Percentiles rank a stretch among this genome's conserved stretches.
Conservation (phyloP, 2,329 filamentous ascomycete genomes). For the Xylariaceae sp. region DNA sequence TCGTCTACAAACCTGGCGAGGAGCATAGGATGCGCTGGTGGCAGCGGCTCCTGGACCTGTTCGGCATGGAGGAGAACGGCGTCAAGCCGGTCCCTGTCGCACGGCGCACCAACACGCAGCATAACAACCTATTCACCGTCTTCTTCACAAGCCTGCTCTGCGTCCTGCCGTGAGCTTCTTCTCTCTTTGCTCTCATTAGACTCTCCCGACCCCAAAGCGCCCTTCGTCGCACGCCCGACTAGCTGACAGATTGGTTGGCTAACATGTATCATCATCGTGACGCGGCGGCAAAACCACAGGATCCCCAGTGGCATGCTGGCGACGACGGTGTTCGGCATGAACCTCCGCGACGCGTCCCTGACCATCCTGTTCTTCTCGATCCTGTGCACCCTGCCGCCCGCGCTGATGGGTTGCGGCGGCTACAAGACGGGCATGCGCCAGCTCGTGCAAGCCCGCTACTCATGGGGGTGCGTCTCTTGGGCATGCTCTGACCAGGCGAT, state of each 20-base stretch:
- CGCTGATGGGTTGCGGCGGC: conserved; percentile 47
- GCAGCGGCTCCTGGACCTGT: conserved; percentile 31
- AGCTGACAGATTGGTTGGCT: too few species aligned
- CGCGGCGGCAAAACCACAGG: too few species aligned
- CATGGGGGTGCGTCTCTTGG: conserved; percentile 41
- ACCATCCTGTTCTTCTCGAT: conserved; percentile 53
- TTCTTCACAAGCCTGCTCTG: conserved; percentile 53
- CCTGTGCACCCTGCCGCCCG: conserved; percentile 44
- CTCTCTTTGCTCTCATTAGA: not conserved
- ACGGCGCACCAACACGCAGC: conserved; percentile 41
- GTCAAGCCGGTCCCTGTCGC: conserved; percentile 48
- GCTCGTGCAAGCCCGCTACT: conserved; percentile 53
- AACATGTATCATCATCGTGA: too few species aligned
- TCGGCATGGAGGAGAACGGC: conserved; percentile 47
- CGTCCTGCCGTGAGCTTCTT: conserved; percentile 41
- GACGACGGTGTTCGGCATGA: conserved; percentile 43
- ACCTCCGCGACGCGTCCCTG: conserved; percentile 46
- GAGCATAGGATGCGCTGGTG: conserved; percentile 32
- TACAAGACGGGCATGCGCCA: conserved; percentile 52
- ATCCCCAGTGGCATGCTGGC: conserved; percentile 53
- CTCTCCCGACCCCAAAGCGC: too few species aligned
- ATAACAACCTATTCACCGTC: conserved; percentile 51
- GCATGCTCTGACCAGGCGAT: too few species aligned
- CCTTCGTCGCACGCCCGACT: too few species aligned
- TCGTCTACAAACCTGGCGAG: conserved; percentile 23